Evolutionary conservation across 257 asterid genomes (phyloP).

Genomic region (Capsicum baccatum): DNA sequence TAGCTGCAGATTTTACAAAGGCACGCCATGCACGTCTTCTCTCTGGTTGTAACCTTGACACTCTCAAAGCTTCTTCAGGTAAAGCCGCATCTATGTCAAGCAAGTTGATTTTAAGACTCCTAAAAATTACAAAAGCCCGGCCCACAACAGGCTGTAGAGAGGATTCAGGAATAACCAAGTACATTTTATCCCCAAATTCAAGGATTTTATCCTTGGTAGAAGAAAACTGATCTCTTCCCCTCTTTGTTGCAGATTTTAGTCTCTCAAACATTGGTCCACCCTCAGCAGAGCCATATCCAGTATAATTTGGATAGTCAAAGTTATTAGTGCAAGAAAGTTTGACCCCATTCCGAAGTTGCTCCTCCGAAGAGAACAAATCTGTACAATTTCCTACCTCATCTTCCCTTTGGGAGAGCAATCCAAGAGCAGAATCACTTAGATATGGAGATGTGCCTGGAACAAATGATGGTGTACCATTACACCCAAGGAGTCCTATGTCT

Average conservation of each 20-base stretch:
- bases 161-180: constrained; percentile 59
- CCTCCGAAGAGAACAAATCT: constrained; percentile 39
- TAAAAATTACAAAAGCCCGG: constrained; percentile 63
- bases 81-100: constrained; percentile 94
- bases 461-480: constrained; percentile 63
- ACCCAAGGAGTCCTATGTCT: constrained; percentile 67
- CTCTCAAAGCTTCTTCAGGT: constrained; percentile 73
- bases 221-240: constrained; percentile 47
- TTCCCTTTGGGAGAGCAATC: constrained; percentile 42
- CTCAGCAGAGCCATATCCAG: constrained; percentile 42
- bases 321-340: constrained; percentile 33
- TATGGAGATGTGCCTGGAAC: constrained; percentile 45
- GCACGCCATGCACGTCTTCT: constrained; percentile 78
- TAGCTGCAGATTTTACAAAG: constrained; percentile 78
- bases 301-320: constrained; percentile 38
- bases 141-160: constrained; percentile 69
- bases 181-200: constrained; percentile 45
- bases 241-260: constrained; percentile 38
- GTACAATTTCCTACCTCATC: constrained; percentile 42
- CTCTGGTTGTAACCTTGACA: constrained; percentile 63
- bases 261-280: constrained; percentile 46
- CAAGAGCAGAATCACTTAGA: constrained; percentile 55
- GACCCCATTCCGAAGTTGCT: constrained; percentile 39
- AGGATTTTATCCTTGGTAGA: constrained; percentile 47
- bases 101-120: constrained; percentile 67